Percentiles rank a stretch among this genome's conserved stretches.
Evolutionary conservation across 176 grass and related monocot genomes (phyloP).

Genomic region (Oryza meyeriana): DNA sequence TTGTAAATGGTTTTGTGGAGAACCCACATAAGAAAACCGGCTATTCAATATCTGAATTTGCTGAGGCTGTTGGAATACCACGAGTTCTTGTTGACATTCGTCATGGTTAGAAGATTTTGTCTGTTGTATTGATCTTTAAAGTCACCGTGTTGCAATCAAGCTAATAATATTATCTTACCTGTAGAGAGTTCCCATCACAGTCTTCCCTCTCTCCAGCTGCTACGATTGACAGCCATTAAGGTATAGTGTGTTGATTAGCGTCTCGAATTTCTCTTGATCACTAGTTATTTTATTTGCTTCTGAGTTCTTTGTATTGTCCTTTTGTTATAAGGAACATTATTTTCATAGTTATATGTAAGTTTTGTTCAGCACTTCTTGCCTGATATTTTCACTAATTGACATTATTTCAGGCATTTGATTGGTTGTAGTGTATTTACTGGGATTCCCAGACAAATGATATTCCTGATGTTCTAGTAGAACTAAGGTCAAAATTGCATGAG

Average conservation of each 20-base stretch:
- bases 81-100: constrained; percentile 86
- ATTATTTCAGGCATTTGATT: constrained; percentile 81
- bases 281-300: not conserved
- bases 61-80: constrained; percentile 76
- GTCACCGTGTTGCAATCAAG: not conserved
- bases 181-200: constrained; percentile 78
- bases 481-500: constrained; percentile 55
- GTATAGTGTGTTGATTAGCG: constrained; percentile 31
- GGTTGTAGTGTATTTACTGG: constrained; percentile 82
- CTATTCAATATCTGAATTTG: constrained; percentile 66
- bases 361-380: not conserved
- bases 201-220: constrained; percentile 66
- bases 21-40: constrained; percentile 61
- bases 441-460: constrained; percentile 65
- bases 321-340: not conserved
- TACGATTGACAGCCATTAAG: constrained; percentile 70
- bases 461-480: constrained; percentile 64
- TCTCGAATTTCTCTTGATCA: not conserved
- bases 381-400: constrained; percentile 13
- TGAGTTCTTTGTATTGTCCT: not conserved
- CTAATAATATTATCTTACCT: constrained; percentile 28
- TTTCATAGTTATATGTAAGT: not conserved
- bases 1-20: constrained; percentile 82
- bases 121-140: not conserved
- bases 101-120: constrained; percentile 62